These are phyloP conservation scores for Kalanchoe fedtschenkoi DNA, from an alignment of 164 flowering plant genomes.

Conservation along the genomic window DNA sequence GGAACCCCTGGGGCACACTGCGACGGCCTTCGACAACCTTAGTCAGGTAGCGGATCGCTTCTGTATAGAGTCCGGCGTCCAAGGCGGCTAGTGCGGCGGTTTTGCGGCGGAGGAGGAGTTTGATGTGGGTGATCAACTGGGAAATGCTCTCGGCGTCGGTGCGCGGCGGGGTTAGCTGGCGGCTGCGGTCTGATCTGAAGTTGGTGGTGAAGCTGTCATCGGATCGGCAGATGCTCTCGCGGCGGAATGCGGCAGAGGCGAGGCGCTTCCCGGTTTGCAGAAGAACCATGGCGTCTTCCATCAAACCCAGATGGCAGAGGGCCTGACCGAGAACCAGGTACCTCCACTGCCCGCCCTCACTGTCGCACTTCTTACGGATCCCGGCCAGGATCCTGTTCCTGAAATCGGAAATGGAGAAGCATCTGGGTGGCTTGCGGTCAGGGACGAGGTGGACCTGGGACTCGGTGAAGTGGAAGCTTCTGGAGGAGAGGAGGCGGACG, in stretches of 20 bases:
- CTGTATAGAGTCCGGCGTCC: constrained; percentile 3
- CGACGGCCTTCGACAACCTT: constrained; percentile 5
- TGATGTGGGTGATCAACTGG: background rate
- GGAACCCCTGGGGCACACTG: constrained; percentile 4
- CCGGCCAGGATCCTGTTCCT: constrained; percentile 9
- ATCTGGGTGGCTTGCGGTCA: background rate
- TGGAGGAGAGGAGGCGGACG: background rate
- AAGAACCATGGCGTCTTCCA: constrained; percentile 91
- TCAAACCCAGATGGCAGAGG: constrained; percentile 71
- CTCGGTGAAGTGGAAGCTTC: constrained; percentile 2
- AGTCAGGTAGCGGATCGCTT: background rate
- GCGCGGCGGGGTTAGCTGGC: background rate
- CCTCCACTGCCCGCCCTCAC: constrained; percentile 5
- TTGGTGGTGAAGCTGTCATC: constrained; percentile 55
- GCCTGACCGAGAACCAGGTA: constrained; percentile 85
- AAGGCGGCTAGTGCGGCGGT: constrained; percentile 8
- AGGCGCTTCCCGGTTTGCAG: constrained; percentile 89
- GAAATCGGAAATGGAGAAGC: constrained; percentile 9
- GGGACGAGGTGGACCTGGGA: background rate
- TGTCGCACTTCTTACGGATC: constrained; percentile 7
- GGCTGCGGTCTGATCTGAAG: background rate
- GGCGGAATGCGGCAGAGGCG: constrained; percentile 65
- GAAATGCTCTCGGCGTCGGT: constrained; percentile 2
- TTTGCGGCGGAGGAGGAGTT: constrained; percentile 2
- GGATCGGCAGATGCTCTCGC: constrained; percentile 62